Evolutionary conservation across 805 yeast species (phyloP), one percentile per base, ranked within the genome.

Genomic region (Jamesozyma rosinii): DNA sequence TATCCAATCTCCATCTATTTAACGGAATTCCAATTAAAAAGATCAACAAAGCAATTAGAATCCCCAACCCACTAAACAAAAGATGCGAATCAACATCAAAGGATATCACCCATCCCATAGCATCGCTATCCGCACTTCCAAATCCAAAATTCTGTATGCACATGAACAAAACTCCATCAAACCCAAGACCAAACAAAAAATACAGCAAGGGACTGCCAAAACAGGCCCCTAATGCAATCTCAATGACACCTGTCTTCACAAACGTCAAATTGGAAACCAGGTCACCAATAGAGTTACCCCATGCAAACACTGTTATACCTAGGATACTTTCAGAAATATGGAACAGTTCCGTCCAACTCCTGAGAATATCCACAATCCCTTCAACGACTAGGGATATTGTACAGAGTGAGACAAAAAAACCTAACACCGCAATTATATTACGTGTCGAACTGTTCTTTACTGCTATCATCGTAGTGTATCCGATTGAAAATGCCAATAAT

Each of bases 221-320:
- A 56, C 97, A 89, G 0, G 97, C 96, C 24, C 92, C 84, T n/a
- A 92, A 68, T 0, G 97, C 97, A 83, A 90, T 83, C 37, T 83
- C 71, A 0, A 95, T 85, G 65, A 77, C 79, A 0, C 95, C 95
- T 71, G 85, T 74, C 44, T 68, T 68, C 0, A 95, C 88, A 21
- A 90, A 76, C 0, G 94, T 82, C 30, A 82, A 60, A 52, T 90
- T 87, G 0, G 96, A 82, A 1, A 89, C 79, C 38, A 89, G 66
- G 57, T 90, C 98, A 5, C 97, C 97, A 5, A 84, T 66, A 1
- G 96, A 89, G 60, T 90, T 92, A 4, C 98, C 97, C 45, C 90
- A 65, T 0, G 97, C 95, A 61, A 90, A 83, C 0, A 90, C 71
- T 0, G 97, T 90, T 10, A 88, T 65, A 0, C 98, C 98, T 21